Evolutionary conservation across 371 early-diverging fungal genomes (phyloP), one percentile per base, ranked within the genome.

Genomic region (Actinomucor elegans): DNA sequence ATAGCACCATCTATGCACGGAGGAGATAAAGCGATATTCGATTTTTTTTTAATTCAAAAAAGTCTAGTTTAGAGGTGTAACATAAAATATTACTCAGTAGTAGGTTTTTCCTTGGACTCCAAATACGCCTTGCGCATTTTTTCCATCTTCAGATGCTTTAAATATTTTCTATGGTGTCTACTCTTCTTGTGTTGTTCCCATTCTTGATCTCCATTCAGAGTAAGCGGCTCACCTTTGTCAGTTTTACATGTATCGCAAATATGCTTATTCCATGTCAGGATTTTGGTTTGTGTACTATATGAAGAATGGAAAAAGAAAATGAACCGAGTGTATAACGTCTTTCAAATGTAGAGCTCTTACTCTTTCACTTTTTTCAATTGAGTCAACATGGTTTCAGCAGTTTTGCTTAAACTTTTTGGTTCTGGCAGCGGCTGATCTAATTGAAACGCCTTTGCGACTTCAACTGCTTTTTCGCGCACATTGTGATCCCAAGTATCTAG

Each of bases 171-270:
- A 62, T 91, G 91, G 20, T 69, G 66, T 14, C 84, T 76, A 29
- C 88, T 81, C 40, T 65, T 66, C 18, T 81, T 37, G 44, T 91
- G 91, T 38, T 83, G 83, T 29, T 79, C 68, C 82, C 86, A 88
- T 48, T 87, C 85, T 12, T 71, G 68, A 23, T 88, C 86, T 4
- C 91, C 91, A 58, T 87, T 83, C 7, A 89, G 60, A 32, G 84
- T 69, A 3, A 83, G 73, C 5, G 77, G 78, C 9, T 66, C 61
- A 26, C 79, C 71, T 20, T 55, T 52, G 0, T 61, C 37, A 8
- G 64, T 61, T 17, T 78, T 79, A 54, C 88, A 88, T 5, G 85
- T 71, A n/a, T 68, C 63, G 34, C 90, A 90, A 18, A 63, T 62
- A 55, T 84, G 76, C 43, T 85, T 82, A 41, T 78, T 75, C 88